Evolutionary conservation across 2,329 filamentous ascomycete genomes (phyloP).

Genomic region (Acarospora socialis): DNA sequence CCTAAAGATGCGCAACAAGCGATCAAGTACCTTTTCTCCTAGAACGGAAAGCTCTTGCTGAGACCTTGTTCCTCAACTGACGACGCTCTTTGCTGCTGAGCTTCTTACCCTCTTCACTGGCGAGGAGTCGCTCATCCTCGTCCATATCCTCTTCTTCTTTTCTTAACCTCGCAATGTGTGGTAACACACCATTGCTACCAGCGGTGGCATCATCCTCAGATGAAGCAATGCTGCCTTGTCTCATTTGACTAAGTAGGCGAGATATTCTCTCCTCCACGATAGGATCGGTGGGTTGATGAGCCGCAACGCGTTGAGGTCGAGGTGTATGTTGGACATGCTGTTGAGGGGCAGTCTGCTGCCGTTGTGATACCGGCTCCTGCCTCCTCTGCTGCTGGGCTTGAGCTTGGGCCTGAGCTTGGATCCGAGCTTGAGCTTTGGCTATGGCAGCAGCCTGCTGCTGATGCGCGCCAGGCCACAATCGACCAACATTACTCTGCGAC

Average conservation of each 20-base stretch:
- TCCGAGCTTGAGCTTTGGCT: conserved; percentile 46
- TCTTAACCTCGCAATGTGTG: conserved; percentile 58
- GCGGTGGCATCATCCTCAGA: conserved; percentile 34
- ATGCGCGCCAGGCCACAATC: conserved; percentile 88
- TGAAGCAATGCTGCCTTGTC: conserved; percentile 51
- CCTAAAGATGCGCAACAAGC: background rate
- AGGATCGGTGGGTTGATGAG: conserved; percentile 42
- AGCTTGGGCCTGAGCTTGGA: conserved; percentile 36
- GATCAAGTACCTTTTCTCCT: conserved; percentile 73
- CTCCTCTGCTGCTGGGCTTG: conserved; percentile 53
- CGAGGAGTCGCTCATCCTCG: conserved; percentile 81
- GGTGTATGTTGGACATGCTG: conserved; percentile 10
- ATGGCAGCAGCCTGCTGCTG: conserved; percentile 73
- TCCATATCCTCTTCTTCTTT: conserved; percentile 99
- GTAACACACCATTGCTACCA: conserved; percentile 30
- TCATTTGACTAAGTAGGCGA: conserved; percentile 83
- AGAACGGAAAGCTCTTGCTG: conserved; percentile 93
- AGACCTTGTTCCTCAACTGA: conserved; percentile 97
- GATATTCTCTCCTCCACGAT: conserved; percentile 86
- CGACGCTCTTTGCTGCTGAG: conserved; percentile 94
- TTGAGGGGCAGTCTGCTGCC: conserved; percentile 18
- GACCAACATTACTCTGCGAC: conserved; percentile 46
- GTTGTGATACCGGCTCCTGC: conserved; percentile 44
- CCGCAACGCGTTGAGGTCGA: no score
- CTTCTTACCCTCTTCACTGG: conserved; percentile 98